Evolutionary conservation across 2,329 filamentous ascomycete genomes (phyloP), one percentile per base, ranked within the genome.

Genomic region (Sporothrix sp.): DNA sequence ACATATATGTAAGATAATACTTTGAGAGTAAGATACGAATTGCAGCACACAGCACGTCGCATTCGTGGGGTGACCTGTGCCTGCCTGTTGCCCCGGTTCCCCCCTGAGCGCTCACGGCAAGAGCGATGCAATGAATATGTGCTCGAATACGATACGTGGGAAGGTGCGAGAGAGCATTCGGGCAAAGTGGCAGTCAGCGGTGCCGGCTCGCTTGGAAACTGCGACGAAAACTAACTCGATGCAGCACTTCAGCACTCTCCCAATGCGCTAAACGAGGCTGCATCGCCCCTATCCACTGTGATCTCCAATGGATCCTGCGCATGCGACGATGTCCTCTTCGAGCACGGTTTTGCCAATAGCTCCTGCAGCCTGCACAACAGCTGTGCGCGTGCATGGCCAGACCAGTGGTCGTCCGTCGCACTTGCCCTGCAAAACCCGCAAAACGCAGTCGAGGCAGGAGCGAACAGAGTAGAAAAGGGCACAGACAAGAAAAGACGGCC

Each of bases 391-490:
- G n/a, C n/a, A n/a, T n/a, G n/a, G n/a, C n/a, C n/a, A n/a, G n/a
- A n/a, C n/a, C n/a, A n/a, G n/a, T 36, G 40, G 46, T 48, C 39
- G 46, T 18, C 23, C 4, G 33, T 47, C 44, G 44, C 23, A 47
- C 33, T 37, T 47, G 43, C 33, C 36, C 46, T 39, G 36, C 18
- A 48, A n/a, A n/a, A n/a, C n/a, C n/a, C n/a, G n/a, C n/a, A n/a
- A n/a, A n/a, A n/a, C n/a, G n/a, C n/a, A n/a, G n/a, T n/a, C n/a
- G n/a, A n/a, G n/a, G n/a, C n/a, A n/a, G n/a, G n/a, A n/a, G n/a
- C n/a, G n/a, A 13, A 38, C 35, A 21, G 40, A 7, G 14, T n/a
- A 30, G 16, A 32, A 18, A 39, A 39, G 36, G 18, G n/a, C 21
- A 38, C 21, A 48, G 35, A 16, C 25, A 33, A 11, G 10, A 33